Evolutionary conservation across 164 flowering plant species (phyloP).

Genomic region (Euptelea pleiosperma): DNA sequence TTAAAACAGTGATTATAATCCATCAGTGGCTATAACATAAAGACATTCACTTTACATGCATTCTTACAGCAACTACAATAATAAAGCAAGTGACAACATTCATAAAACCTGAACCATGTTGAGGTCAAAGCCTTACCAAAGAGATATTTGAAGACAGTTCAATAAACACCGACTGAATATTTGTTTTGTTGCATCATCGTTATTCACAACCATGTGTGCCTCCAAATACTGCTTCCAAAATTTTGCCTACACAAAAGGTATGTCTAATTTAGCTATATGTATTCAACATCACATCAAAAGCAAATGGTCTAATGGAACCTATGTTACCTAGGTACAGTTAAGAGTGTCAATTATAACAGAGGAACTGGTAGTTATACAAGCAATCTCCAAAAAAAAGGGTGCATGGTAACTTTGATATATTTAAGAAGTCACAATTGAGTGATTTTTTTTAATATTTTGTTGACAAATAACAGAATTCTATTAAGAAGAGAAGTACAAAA

Average conservation of each 20-base stretch:
- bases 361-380: background rate
- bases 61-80: too few species aligned
- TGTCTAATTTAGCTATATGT: too few species aligned
- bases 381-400: too few species aligned
- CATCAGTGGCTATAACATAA: too few species aligned
- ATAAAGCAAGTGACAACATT: background rate
- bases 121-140: slow-evolving; percentile 51
- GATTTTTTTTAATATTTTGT: too few species aligned
- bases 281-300: background rate
- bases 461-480: too few species aligned
- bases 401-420: too few species aligned
- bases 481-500: too few species aligned
- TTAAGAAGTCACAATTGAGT: too few species aligned
- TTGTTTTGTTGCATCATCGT: slow-evolving; percentile 84
- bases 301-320: background rate
- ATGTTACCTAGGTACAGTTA: background rate
- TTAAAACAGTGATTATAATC: too few species aligned
- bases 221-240: slow-evolving; percentile 99
- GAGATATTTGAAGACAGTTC: slow-evolving; percentile 77
- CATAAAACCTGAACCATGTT: background rate
- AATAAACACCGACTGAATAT: slow-evolving; percentile 87
- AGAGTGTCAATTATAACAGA: background rate
- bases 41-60: too few species aligned
- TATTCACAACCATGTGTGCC: slow-evolving; percentile 78
- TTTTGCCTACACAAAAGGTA: slow-evolving; percentile 64